phyloP scores from a whole-genome alignment of 306 rosid species.

The Gillenia trifoliata region DNA sequence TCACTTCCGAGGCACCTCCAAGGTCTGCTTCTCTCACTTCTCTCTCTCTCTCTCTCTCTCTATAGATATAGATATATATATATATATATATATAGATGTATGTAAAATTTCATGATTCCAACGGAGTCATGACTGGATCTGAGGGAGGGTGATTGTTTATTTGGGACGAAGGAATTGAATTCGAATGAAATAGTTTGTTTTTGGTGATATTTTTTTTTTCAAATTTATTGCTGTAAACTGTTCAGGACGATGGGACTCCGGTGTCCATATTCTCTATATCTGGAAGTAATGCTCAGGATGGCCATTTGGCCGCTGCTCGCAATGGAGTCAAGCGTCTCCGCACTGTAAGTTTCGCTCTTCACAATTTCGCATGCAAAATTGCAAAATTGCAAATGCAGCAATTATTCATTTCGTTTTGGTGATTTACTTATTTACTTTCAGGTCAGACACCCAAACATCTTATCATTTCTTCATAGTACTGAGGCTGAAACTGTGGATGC shows the following conservation, averaged over 20 bases:
- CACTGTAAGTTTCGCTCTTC: slow-evolving; percentile 42
- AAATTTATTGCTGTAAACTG: neutral
- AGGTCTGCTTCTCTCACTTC: slow-evolving; percentile 33
- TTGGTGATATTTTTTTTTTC: neutral
- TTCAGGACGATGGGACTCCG: slow-evolving; percentile 86
- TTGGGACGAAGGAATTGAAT: neutral
- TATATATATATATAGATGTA: no score
- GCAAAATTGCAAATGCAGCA: neutral
- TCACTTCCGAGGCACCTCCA: slow-evolving; percentile 82
- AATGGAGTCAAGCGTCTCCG: slow-evolving; percentile 93
- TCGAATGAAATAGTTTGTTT: neutral
- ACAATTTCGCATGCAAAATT: neutral
- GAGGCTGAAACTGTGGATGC: slow-evolving; percentile 71
- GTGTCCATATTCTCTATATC: slow-evolving; percentile 82
- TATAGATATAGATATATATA: no score
- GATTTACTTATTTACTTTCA: slow-evolving; percentile 32
- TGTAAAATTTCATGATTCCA: neutral
- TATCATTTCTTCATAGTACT: slow-evolving; percentile 93
- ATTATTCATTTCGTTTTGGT: neutral
- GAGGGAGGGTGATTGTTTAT: neutral
- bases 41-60: neutral
- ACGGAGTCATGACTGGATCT: neutral
- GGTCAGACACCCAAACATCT: slow-evolving; percentile 98
- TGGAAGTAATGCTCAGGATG: slow-evolving; percentile 87
- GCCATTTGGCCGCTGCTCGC: slow-evolving; percentile 88